Conservation (phyloP, 495 filamentous ascomycete genomes). For the Penicillium roqueforti region DNA sequence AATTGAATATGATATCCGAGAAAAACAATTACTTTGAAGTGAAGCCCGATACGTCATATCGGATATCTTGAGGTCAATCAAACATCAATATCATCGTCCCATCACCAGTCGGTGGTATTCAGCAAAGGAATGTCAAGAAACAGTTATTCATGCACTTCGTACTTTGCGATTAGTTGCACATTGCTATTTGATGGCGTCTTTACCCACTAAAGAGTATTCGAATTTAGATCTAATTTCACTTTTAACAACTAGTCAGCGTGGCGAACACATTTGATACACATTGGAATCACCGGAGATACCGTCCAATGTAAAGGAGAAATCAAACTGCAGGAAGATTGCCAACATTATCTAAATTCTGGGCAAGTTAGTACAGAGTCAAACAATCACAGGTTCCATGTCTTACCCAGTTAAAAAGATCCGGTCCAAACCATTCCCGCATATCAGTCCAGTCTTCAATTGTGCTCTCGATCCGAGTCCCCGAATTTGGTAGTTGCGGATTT, state of each 20-base stretch:
- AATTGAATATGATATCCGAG: no score
- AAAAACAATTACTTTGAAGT: no score
- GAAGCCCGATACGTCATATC: no score
- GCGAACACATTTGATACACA: not conserved
- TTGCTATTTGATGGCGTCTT: not conserved
- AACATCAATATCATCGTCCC: no score
- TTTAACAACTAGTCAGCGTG: not conserved
- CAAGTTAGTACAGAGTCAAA: not conserved
- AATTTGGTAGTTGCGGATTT: not conserved
- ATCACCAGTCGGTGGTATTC: no score
- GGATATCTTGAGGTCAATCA: no score
- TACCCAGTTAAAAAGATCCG: constrained; percentile 9
- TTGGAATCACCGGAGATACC: no score
- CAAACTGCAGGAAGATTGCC: not conserved
- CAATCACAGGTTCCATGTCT: not conserved
- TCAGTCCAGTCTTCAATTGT: constrained; percentile 8
- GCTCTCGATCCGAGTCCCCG: not conserved
- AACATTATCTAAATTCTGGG: not conserved
- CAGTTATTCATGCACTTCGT: no score
- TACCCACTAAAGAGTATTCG: not conserved
- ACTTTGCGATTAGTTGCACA: not conserved
- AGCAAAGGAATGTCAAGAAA: no score
- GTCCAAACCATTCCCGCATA: constrained; percentile 4
- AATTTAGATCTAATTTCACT: not conserved
- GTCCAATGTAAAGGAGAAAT: not conserved